Base-by-base conservation (phyloP, 1,284 basidiomycete genomes). In the Melampsora occidentalis region DNA sequence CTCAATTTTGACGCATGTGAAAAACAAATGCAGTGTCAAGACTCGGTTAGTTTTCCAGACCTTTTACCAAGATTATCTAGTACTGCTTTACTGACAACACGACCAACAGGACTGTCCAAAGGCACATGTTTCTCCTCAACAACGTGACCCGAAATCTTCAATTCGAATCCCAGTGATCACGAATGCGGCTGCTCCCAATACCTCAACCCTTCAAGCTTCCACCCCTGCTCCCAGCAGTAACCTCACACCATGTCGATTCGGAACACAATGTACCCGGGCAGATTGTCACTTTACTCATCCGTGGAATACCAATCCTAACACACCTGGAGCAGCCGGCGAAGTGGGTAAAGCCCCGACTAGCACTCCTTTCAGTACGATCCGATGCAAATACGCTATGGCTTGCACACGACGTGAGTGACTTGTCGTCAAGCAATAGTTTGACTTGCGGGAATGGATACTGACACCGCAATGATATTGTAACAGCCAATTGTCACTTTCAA, bases 81-180 rank as follows among this genome's bases (percentile, higher is more conserved):
- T 14, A 10, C 10, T 46, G 42, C 14, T 46, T 46, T 46, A 16
- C 42, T 57, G n/a, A 57, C 28, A 20, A 57, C 53, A n/a, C 20
- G 2, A n/a, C 53, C 14, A 57, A 18, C 22, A 73, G 71, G 71
- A 66, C 31, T 73, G 71, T 46, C 42, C 64, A 35, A 73, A 73
- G 49, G 71, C 71, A 0, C 71, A 73, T 59, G 71, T 73, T 14
- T 73, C 71, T 20, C 71, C 71, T 1, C 71, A 73, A 73, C 71
- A 73, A 57, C 48, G 61, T 18, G 71, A 73, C 28, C 71, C 71
- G n/a, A 73, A 73, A 39, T 57, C 71, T 48, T 73, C 71, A 48
- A 73, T 73, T 35, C 63, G 53, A 46, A 25, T 61, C 18, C 25
- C 25, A 4, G 14, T 57, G 53, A 28, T 57, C 53, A 51, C 67